Conservation (phyloP, 2,329 filamentous ascomycete genomes). For the Trichoderma atroviride region DNA sequence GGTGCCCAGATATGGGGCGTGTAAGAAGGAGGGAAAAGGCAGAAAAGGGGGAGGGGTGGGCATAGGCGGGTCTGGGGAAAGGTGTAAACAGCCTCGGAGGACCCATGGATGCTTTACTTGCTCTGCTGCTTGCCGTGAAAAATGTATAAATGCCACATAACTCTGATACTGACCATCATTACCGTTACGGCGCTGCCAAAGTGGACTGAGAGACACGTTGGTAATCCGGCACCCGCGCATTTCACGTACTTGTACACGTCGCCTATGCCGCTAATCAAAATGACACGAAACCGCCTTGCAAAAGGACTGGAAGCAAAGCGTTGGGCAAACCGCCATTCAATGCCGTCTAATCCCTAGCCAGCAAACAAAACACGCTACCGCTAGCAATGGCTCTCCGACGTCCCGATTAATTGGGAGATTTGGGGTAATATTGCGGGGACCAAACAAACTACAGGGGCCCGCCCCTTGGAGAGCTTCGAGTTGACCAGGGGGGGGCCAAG, state of each 20-base stretch:
- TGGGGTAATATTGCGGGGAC: slow-evolving; percentile 22
- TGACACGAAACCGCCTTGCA: slow-evolving; percentile 13
- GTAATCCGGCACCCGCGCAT: not conserved
- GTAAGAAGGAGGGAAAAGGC: not conserved
- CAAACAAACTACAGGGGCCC: not conserved
- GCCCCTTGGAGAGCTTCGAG: not conserved
- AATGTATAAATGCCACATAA: not conserved
- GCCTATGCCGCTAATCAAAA: slow-evolving; percentile 14
- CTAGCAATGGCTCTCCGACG: slow-evolving; percentile 3
- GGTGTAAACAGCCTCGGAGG: not conserved
- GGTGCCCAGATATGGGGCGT: not conserved
- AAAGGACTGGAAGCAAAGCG: slow-evolving; percentile 3
- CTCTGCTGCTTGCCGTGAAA: not conserved
- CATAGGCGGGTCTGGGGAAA: slow-evolving; percentile 5
- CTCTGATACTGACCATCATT: not conserved
- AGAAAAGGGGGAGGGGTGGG: slow-evolving; percentile 3
- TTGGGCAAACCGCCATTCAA: slow-evolving; percentile 7
- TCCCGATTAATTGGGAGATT: slow-evolving; percentile 24
- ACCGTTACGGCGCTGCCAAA: not conserved
- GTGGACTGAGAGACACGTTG: not conserved
- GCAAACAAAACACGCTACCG: slow-evolving; percentile 6
- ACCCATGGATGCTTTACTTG: not conserved
- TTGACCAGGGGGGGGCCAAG: not conserved
- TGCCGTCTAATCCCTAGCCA: not conserved
- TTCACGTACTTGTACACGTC: slow-evolving; percentile 10